Evolutionary conservation across 495 filamentous ascomycete genomes (phyloP), one percentile per base, ranked within the genome.

Genomic region (Neurospora terricola): DNA sequence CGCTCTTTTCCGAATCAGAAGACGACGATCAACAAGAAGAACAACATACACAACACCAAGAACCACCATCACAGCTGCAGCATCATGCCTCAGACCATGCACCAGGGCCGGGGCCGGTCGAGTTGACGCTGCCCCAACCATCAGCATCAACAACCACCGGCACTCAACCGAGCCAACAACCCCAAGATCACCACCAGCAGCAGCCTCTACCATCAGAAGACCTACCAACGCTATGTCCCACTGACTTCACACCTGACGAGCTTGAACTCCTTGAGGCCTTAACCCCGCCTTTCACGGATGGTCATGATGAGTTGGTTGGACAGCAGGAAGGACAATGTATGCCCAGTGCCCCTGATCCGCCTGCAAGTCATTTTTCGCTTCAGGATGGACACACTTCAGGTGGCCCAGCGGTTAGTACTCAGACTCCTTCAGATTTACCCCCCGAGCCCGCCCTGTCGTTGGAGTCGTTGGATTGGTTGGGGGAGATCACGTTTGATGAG

Each of bases 351-450:
- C 77, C 77, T 77, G 77, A 79, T 76, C 77, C 77, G 72, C 73
- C 54, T 59, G 73, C 12, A 71, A 73, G 72, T 73, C 37, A 40
- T 74, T 79, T 75, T 76, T 75, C 70, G 72, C 73, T 34, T 70
- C 75, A 69, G 38, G 73, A 70, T 70, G 78, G 78, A 76, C 78
- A 76, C 76, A 79, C 76, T 79, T 78, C 78, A 77, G 78, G 73
- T 45, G 75, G 72, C 72, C 69, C 54, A 42, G 76, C 75, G 76
- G 78, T 79, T 77, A 79, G 78, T 79, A 75, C 76, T 72, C 75
- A 78, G 70, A 23, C 69, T 70, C 73, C 69, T 71, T 27, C 69
- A 70, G 21, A 72, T 69, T 37, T 21, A 48, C 36, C 71, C 71
- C 70, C 59, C 34, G 37, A 54, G 40, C 21, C 48, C 42, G 71